These are phyloP conservation scores for Xerocomellus dryophilus DNA, from an alignment of 768 basidiomycete species.

Conservation along the genomic window DNA sequence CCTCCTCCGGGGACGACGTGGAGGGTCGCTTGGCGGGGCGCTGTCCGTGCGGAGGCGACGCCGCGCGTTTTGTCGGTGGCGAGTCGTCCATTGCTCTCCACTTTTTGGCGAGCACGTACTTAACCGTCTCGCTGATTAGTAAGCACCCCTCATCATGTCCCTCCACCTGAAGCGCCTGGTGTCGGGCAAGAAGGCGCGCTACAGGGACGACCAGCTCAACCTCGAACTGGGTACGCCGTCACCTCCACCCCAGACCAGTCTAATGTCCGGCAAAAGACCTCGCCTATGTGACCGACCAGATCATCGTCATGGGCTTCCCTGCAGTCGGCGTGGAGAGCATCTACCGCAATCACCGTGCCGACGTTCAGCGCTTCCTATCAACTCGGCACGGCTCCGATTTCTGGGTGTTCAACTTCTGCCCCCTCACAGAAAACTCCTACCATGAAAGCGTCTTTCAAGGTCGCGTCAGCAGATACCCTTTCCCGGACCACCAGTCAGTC, in stretches of 20 bases:
- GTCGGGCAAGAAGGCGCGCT: conserved; percentile 79
- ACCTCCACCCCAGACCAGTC: conserved; percentile 13
- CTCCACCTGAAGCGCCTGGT: conserved; percentile 71
- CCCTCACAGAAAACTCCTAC: conserved; percentile 77
- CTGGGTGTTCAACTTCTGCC: conserved; percentile 90
- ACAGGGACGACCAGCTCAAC: conserved; percentile 61
- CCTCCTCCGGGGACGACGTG: conserved; percentile 73
- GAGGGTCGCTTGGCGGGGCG: conserved; percentile 55
- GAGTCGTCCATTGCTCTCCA: conserved; percentile 10
- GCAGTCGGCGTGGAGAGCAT: conserved; percentile 73
- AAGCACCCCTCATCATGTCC: conserved; percentile 41
- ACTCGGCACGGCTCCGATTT: conserved; percentile 71
- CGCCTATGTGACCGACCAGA: conserved; percentile 66
- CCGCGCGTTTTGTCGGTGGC: conserved; percentile 48
- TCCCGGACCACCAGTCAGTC: conserved; percentile 86
- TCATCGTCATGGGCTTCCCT: conserved; percentile 85
- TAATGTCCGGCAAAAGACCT: conserved; percentile 42
- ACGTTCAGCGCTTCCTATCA: conserved; percentile 73
- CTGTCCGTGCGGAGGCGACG: conserved; percentile 50
- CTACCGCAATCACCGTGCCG: conserved; percentile 76
- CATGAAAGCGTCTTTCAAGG: conserved; percentile 63
- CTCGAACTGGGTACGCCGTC: conserved; percentile 63
- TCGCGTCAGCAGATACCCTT: conserved; percentile 80
- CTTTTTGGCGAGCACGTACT: not conserved
- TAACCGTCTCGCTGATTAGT: conserved; percentile 12